Evolutionary conservation across 768 basidiomycete species (phyloP).

Genomic region (Boletus rubroflammeus): DNA sequence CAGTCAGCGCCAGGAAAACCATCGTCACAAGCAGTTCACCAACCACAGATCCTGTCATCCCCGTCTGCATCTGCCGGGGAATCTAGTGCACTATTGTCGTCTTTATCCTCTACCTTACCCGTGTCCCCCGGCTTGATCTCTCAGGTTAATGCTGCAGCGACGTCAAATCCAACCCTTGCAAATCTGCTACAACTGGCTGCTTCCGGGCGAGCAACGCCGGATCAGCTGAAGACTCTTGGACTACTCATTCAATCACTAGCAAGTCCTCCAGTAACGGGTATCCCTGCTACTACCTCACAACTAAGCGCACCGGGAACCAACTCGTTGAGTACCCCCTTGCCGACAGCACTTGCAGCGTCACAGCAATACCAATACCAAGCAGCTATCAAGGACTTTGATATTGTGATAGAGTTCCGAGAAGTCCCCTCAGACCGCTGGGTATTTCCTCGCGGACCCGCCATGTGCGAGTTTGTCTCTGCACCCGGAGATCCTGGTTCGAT

Average conservation of each 20-base stretch:
- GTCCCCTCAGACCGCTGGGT: slow-evolving; percentile 60
- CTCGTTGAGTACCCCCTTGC: slow-evolving; percentile 11
- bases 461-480: slow-evolving; percentile 41
- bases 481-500: slow-evolving; percentile 13
- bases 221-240: slow-evolving; percentile 65
- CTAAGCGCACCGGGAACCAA: not conserved
- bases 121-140: slow-evolving; percentile 57
- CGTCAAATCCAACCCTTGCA: slow-evolving; percentile 63
- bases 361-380: slow-evolving; percentile 24
- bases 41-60: slow-evolving; percentile 21
- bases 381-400: slow-evolving; percentile 59
- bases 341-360: slow-evolving; percentile 11
- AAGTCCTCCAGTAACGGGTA: slow-evolving; percentile 8
- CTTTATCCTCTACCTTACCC: slow-evolving; percentile 41
- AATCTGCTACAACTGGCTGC: slow-evolving; percentile 65
- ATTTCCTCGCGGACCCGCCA: slow-evolving; percentile 57
- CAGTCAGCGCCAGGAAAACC: slow-evolving; percentile 23
- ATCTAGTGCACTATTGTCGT: slow-evolving; percentile 43
- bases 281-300: slow-evolving; percentile 8
- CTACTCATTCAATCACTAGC: slow-evolving; percentile 71
- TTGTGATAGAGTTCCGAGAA: slow-evolving; percentile 71
- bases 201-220: slow-evolving; percentile 54
- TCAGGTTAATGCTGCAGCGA: slow-evolving; percentile 64
- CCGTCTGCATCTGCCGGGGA: slow-evolving; percentile 23
- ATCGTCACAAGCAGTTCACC: slow-evolving; percentile 30